phyloP scores from a whole-genome alignment of 2,329 filamentous ascomycete genomes.

The Geoglossum cookeanum region DNA sequence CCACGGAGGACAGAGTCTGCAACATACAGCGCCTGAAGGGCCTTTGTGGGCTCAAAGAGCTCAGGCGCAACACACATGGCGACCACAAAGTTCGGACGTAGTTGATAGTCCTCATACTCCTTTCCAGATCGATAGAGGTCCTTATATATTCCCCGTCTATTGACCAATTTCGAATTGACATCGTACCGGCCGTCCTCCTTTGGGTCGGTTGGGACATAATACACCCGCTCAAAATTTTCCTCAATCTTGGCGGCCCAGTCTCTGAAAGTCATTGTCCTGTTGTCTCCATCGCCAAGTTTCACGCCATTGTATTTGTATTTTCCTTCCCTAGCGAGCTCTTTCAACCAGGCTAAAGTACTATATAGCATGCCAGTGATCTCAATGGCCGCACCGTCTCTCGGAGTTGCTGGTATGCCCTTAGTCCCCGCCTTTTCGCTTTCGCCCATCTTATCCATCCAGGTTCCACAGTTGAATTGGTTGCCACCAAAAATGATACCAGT shows the following conservation, averaged over 20 bases:
- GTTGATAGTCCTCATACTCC: constrained; percentile 93
- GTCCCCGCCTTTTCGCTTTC: constrained; percentile 78
- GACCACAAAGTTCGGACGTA: constrained; percentile 84
- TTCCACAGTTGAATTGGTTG: constrained; percentile 87
- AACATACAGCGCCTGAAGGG: constrained; percentile 58
- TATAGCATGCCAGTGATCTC: constrained; percentile 91
- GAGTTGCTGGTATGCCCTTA: constrained; percentile 90
- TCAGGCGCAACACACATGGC: constrained; percentile 87
- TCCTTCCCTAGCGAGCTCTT: constrained; percentile 44
- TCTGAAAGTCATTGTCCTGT: constrained; percentile 39
- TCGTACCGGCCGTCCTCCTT: constrained; percentile 60
- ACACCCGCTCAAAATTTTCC: constrained; percentile 76
- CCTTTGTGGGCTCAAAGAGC: constrained; percentile 63
- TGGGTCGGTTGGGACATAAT: constrained; percentile 57
- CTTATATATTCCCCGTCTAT: constrained; percentile 94
- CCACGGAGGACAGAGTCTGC: constrained; percentile 67
- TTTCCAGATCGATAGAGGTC: constrained; percentile 87
- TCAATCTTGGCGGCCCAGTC: constrained; percentile 70
- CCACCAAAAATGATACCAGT: constrained; percentile 87
- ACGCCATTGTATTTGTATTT: constrained; percentile 59
- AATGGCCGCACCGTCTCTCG: constrained; percentile 82
- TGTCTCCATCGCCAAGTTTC: constrained; percentile 36
- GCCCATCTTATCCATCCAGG: constrained; percentile 99
- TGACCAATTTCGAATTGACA: constrained; percentile 59
- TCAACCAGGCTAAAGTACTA: constrained; percentile 70